Conservation (phyloP, 2,329 filamentous ascomycete genomes). For the Xylariaceae sp. region DNA sequence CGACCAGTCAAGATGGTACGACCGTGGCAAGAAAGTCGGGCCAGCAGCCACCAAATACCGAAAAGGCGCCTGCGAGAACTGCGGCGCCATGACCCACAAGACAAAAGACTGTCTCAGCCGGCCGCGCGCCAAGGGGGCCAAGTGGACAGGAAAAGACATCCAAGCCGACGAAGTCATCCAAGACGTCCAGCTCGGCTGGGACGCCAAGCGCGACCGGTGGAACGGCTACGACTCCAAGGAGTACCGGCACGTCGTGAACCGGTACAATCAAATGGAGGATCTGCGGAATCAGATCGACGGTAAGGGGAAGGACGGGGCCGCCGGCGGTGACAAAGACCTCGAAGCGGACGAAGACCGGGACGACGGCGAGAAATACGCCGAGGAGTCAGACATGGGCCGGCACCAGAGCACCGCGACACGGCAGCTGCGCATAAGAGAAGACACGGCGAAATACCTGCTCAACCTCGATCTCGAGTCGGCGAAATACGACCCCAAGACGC, state of each 20-base stretch:
- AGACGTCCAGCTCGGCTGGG: conserved; percentile 85
- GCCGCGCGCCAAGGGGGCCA: conserved; percentile 83
- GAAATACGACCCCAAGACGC: conserved; percentile 95
- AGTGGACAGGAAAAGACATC: conserved; percentile 89
- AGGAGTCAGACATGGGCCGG: conserved; percentile 94
- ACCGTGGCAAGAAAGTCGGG: conserved; percentile 77
- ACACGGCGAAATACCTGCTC: conserved; percentile 93
- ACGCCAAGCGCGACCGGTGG: conserved; percentile 96
- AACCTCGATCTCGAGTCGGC: conserved; percentile 95
- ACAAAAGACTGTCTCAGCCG: conserved; percentile 88
- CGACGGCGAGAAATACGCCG: conserved; percentile 75
- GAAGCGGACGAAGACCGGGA: conserved; percentile 51
- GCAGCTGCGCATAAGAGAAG: conserved; percentile 87
- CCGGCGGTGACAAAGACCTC: too few species aligned
- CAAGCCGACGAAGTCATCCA: conserved; percentile 86
- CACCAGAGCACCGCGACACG: conserved; percentile 87
- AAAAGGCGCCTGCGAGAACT: conserved; percentile 98
- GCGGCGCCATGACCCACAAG: conserved; percentile 94
- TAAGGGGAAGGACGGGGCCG: conserved; percentile 30
- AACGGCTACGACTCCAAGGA: conserved; percentile 93
- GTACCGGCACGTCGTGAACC: conserved; percentile 81
- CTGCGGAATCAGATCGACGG: conserved; percentile 53
- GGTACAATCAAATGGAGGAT: conserved; percentile 82
- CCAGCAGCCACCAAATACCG: conserved; percentile 94
- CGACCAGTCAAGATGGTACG: conserved; percentile 81